Evolutionary conservation across 495 filamentous ascomycete genomes (phyloP).

Genomic region (Aspergillus funiculosus): DNA sequence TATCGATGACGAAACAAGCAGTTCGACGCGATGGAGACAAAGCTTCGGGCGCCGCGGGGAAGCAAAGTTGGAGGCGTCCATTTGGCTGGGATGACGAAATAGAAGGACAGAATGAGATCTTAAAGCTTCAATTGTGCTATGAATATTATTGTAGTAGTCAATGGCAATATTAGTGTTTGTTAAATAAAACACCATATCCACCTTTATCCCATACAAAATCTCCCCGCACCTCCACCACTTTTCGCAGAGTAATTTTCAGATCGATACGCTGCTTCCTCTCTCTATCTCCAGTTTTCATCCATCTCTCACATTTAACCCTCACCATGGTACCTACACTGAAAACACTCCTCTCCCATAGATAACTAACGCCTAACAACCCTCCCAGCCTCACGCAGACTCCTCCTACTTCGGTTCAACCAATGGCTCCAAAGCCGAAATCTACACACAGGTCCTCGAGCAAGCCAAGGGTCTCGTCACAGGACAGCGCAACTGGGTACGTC

Average conservation of each 20-base stretch:
- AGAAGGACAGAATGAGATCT: background rate
- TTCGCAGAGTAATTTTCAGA: background rate
- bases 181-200: background rate
- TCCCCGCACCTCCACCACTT: constrained; percentile 7
- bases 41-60: background rate
- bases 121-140: too few relatives aligned
- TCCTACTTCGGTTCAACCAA: constrained; percentile 60
- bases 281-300: background rate
- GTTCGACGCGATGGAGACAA: constrained; percentile 1
- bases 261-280: background rate
- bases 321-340: background rate
- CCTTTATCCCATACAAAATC: background rate
- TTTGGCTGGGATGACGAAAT: constrained; percentile 5
- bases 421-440: constrained; percentile 68
- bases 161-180: background rate
- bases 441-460: constrained; percentile 67
- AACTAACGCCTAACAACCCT: background rate
- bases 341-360: background rate
- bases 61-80: background rate
- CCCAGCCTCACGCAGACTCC: constrained; percentile 82
- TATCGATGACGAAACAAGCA: background rate
- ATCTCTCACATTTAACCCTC: background rate
- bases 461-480: constrained; percentile 65
- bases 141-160: too few relatives aligned
- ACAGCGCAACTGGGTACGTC: constrained; percentile 81